Evolutionary conservation across 768 basidiomycete species (phyloP).

Genomic region (Serendipita vermifera): DNA sequence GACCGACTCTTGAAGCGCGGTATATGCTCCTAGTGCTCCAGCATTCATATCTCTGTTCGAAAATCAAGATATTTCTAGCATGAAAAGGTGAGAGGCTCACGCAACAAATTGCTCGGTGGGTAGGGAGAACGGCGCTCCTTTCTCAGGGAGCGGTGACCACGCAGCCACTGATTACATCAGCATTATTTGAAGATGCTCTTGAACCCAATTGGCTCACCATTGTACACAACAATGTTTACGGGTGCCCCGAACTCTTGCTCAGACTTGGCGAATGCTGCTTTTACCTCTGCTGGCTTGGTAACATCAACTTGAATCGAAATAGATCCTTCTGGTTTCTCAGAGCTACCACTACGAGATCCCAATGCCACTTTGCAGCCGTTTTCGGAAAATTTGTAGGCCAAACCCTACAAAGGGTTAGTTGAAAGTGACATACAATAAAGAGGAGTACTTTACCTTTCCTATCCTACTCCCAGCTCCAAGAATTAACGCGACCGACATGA

Average conservation of each 20-base stretch:
- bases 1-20: neutral
- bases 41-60: neutral
- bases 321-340: neutral
- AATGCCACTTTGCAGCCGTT: conserved; percentile 3
- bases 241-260: conserved; percentile 4
- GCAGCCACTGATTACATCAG: neutral
- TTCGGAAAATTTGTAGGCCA: neutral
- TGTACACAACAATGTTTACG: conserved; percentile 1
- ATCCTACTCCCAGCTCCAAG: neutral
- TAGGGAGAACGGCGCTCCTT: neutral
- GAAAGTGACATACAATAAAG: too few relatives aligned
- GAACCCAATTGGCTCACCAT: neutral
- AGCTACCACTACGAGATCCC: neutral
- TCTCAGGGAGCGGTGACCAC: neutral
- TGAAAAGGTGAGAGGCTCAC: neutral
- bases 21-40: neutral
- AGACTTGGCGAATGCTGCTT: neutral
- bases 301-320: neutral
- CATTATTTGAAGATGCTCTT: neutral
- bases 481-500: conserved; percentile 2
- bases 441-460: neutral
- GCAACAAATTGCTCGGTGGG: neutral
- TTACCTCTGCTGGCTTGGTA: conserved; percentile 4
- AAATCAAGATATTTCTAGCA: too few relatives aligned
- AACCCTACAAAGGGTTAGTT: too few relatives aligned